These are phyloP conservation scores for Suillus alpinus DNA, from an alignment of 768 basidiomycete genomes.

Conservation along the genomic window DNA sequence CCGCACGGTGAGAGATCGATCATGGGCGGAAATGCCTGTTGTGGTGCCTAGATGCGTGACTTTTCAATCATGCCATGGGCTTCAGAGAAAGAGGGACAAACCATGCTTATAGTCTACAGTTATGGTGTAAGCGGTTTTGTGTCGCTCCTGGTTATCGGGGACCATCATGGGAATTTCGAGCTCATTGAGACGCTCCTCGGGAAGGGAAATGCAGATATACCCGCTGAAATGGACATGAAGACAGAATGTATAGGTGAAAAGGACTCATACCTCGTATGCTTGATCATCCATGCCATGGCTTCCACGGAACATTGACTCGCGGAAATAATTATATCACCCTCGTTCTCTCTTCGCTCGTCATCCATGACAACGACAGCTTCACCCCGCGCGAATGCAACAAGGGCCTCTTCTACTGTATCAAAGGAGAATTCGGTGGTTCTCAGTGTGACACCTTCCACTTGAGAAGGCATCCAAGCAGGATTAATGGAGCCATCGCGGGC, in stretches of 20 bases:
- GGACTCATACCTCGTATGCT: slow-evolving; percentile 78
- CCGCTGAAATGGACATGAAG: slow-evolving; percentile 53
- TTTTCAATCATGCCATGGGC: not conserved
- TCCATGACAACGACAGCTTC: slow-evolving; percentile 98
- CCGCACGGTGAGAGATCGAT: slow-evolving; percentile 84
- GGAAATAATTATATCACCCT: slow-evolving; percentile 93
- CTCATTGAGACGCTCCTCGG: slow-evolving; percentile 67
- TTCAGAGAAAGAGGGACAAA: slow-evolving; percentile 23
- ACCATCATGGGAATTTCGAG: slow-evolving; percentile 94
- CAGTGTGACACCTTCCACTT: slow-evolving; percentile 13
- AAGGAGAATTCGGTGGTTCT: slow-evolving; percentile 55
- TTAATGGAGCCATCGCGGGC: not conserved
- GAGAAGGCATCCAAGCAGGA: slow-evolving; percentile 21
- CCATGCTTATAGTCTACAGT: slow-evolving; percentile 94
- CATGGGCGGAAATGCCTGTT: slow-evolving; percentile 96
- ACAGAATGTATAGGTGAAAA: not conserved
- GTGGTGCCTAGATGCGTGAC: slow-evolving; percentile 60
- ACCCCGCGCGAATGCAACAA: slow-evolving; percentile 71
- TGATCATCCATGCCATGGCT: slow-evolving; percentile 99
- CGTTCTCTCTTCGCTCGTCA: slow-evolving; percentile 93
- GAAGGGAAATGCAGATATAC: slow-evolving; percentile 88
- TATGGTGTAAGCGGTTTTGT: slow-evolving; percentile 92
- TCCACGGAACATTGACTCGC: slow-evolving; percentile 83
- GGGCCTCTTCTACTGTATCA: slow-evolving; percentile 76
- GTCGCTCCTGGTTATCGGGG: slow-evolving; percentile 82